Evolutionary conservation across 148 eudicot genomes (phyloP).

Genomic region (Pouteria glomerata): DNA sequence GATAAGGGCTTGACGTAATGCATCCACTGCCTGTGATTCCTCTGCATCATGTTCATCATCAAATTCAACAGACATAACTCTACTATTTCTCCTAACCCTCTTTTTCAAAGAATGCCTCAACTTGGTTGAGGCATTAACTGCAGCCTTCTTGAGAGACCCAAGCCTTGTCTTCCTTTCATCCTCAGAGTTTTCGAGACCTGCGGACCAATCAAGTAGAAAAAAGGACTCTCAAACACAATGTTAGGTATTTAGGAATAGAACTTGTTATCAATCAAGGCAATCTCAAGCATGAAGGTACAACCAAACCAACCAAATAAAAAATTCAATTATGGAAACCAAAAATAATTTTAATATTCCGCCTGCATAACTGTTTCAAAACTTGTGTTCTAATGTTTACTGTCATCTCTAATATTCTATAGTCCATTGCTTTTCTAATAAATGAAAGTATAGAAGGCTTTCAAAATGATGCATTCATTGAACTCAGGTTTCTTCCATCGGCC

Average conservation of each 20-base stretch:
- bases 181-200: slow-evolving; percentile 51
- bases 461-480: not conserved
- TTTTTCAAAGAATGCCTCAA: slow-evolving; percentile 59
- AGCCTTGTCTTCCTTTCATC: slow-evolving; percentile 69
- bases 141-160: slow-evolving; percentile 63
- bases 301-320: not conserved
- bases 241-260: not conserved
- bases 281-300: too few relatives aligned
- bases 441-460: not conserved
- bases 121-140: slow-evolving; percentile 60
- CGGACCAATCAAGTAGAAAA: not conserved
- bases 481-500: not conserved
- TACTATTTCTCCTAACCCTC: slow-evolving; percentile 59
- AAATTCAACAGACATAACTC: slow-evolving; percentile 67
- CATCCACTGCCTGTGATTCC: slow-evolving; percentile 73
- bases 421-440: too few relatives aligned
- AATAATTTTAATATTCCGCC: too few relatives aligned
- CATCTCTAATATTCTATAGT: too few relatives aligned
- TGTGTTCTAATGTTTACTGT: too few relatives aligned
- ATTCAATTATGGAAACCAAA: not conserved
- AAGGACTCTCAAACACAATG: not conserved
- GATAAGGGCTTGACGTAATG: slow-evolving; percentile 69
- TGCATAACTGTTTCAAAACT: too few relatives aligned
- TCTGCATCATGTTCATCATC: slow-evolving; percentile 87
- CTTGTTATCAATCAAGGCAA: too few relatives aligned